phyloP scores from a whole-genome alignment of 768 basidiomycete genomes.

The Rhodotorula babjevae region DNA sequence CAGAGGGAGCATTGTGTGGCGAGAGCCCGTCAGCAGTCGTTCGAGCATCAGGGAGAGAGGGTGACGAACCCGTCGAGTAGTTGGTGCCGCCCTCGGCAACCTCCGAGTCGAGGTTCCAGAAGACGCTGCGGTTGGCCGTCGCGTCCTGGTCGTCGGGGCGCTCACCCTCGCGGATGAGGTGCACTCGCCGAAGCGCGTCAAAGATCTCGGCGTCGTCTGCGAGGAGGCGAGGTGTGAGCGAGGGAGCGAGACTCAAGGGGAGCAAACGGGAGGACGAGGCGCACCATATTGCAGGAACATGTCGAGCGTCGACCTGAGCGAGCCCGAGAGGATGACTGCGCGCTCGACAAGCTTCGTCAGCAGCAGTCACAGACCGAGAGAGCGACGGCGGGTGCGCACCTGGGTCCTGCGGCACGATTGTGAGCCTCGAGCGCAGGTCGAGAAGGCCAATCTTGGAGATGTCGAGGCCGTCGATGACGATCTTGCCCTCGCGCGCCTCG shows the following conservation, averaged over 20 bases:
- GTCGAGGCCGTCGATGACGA: slow-evolving; percentile 49
- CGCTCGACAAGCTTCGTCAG: slow-evolving; percentile 49
- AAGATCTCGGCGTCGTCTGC: slow-evolving; percentile 43
- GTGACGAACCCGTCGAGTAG: slow-evolving; percentile 64
- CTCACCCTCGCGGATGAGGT: slow-evolving; percentile 35
- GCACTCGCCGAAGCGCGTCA: slow-evolving; percentile 42
- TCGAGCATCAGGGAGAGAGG: too few relatives aligned
- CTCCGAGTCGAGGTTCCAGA: slow-evolving; percentile 34
- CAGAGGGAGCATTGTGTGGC: too few relatives aligned
- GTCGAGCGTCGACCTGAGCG: slow-evolving; percentile 59
- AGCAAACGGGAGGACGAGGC: neutral
- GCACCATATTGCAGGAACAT: slow-evolving; percentile 39
- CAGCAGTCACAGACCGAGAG: too few relatives aligned
- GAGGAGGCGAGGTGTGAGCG: accelerated
- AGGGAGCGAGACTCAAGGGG: neutral
- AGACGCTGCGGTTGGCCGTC: slow-evolving; percentile 32
- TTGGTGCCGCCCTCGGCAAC: slow-evolving; percentile 52
- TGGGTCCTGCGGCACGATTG: slow-evolving; percentile 44
- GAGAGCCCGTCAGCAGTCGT: too few relatives aligned
- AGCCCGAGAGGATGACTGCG: slow-evolving; percentile 51
- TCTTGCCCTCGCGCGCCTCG: slow-evolving; percentile 46
- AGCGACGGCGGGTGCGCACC: slow-evolving; percentile 37
- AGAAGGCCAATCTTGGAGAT: slow-evolving; percentile 47
- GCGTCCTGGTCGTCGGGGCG: slow-evolving; percentile 24
- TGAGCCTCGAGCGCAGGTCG: slow-evolving; percentile 69